Evolutionary conservation across 257 asterid species (phyloP).

Genomic region (Mitragyna speciosa): DNA sequence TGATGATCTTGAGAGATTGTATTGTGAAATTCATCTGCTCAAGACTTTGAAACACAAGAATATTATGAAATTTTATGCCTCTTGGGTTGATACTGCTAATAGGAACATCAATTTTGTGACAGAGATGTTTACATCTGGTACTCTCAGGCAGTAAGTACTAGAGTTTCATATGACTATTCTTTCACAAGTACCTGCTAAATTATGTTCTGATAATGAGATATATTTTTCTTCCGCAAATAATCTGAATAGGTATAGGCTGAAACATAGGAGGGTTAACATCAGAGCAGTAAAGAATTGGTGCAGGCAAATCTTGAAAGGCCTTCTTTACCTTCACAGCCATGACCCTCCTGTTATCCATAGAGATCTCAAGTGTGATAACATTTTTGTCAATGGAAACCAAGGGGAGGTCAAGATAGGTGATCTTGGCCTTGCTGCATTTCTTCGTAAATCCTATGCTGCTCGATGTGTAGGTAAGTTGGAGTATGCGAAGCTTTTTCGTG

Average conservation of each 20-base stretch:
- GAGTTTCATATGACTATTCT: background rate
- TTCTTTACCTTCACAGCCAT: slow-evolving; percentile 54
- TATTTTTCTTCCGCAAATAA: background rate
- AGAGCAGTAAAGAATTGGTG: slow-evolving; percentile 61
- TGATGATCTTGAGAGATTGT: slow-evolving; percentile 93
- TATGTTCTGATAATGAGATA: background rate
- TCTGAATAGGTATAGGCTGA: slow-evolving; percentile 42
- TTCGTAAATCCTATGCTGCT: slow-evolving; percentile 47
- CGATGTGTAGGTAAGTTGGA: slow-evolving; percentile 70
- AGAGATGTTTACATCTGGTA: slow-evolving; percentile 97
- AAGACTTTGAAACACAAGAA: slow-evolving; percentile 79
- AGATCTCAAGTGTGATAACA: slow-evolving; percentile 67
- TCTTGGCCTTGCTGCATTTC: slow-evolving; percentile 56
- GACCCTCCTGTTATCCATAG: slow-evolving; percentile 88
- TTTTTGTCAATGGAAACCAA: slow-evolving; percentile 53
- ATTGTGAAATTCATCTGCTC: slow-evolving; percentile 86
- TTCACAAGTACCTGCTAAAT: no score
- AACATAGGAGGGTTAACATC: slow-evolving; percentile 49
- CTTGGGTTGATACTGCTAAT: slow-evolving; percentile 86
- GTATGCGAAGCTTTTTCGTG: background rate
- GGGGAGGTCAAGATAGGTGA: slow-evolving; percentile 59
- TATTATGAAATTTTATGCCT: slow-evolving; percentile 86
- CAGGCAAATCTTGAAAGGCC: slow-evolving; percentile 52
- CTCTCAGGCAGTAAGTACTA: slow-evolving; percentile 86
- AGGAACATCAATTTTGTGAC: slow-evolving; percentile 96